A percentile compares a stretch with the other conserved stretches of the same genome.
These are phyloP conservation scores for Aspergillus kassunensis DNA, from an alignment of 495 filamentous ascomycete genomes.

Conservation along the genomic window DNA sequence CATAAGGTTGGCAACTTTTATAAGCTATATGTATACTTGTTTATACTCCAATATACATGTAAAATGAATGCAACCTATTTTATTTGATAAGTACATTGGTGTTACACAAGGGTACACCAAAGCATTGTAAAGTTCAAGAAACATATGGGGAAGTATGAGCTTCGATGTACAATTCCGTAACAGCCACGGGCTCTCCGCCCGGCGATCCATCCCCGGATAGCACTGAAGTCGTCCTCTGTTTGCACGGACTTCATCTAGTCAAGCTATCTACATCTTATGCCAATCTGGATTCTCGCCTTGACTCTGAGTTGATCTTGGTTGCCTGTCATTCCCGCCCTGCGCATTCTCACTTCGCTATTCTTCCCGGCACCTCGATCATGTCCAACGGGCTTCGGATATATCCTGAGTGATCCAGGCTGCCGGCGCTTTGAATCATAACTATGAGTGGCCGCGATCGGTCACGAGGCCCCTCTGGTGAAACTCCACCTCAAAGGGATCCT, in stretches of 20 bases:
- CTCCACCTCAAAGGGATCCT: constrained; percentile 25
- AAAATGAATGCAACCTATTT: background rate
- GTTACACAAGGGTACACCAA: constrained; percentile 3
- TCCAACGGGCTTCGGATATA: constrained; percentile 30
- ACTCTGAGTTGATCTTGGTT: background rate
- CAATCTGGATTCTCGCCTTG: background rate
- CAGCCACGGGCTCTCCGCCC: constrained; percentile 32
- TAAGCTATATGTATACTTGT: background rate
- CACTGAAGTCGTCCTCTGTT: background rate
- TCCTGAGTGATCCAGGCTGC: constrained; percentile 28
- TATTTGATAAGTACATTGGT: background rate
- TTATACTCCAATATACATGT: too few relatives aligned
- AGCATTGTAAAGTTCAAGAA: background rate
- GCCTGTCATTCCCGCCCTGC: background rate
- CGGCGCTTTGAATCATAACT: constrained; percentile 19
- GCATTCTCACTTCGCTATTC: constrained; percentile 14
- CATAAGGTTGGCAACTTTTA: background rate
- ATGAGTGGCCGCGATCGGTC: constrained; percentile 40
- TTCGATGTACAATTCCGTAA: constrained; percentile 10
- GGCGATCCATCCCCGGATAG: constrained; percentile 13
- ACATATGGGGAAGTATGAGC: background rate
- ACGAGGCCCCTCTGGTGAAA: constrained; percentile 29
- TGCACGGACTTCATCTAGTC: background rate
- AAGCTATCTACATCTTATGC: background rate
- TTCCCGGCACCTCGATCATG: constrained; percentile 33